phyloP scores from a whole-genome alignment of 495 filamentous ascomycete species.

The Aeminium ludgeri region DNA sequence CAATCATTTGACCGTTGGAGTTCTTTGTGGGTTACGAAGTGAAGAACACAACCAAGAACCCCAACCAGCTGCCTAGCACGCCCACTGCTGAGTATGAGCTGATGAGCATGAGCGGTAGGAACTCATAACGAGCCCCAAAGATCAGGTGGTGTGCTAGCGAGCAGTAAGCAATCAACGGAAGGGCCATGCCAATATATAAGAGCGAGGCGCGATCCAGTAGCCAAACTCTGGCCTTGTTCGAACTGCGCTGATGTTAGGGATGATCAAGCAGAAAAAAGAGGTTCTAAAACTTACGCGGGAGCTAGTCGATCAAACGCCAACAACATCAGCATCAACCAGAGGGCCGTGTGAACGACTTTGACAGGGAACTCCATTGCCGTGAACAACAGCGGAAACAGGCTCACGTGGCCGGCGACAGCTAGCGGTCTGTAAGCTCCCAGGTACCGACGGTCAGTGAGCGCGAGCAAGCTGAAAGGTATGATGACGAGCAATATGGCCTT shows the following conservation, averaged over 20 bases:
- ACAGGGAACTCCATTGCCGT: slow-evolving; percentile 81
- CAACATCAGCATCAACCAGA: slow-evolving; percentile 78
- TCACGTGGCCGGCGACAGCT: slow-evolving; percentile 85
- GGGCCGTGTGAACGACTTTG: slow-evolving; percentile 83
- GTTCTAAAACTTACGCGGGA: slow-evolving; percentile 38
- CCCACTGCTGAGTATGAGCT: slow-evolving; percentile 89
- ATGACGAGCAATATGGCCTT: slow-evolving; percentile 91
- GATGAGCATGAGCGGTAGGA: slow-evolving; percentile 90
- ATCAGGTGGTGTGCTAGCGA: slow-evolving; percentile 65
- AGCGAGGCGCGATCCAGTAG: slow-evolving; percentile 80
- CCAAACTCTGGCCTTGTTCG: slow-evolving; percentile 57
- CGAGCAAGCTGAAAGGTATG: slow-evolving; percentile 87
- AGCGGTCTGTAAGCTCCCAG: slow-evolving; percentile 83
- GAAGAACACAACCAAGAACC: slow-evolving; percentile 89
- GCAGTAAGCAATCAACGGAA: slow-evolving; percentile 80
- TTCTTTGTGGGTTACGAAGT: slow-evolving; percentile 28
- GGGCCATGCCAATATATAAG: slow-evolving; percentile 69
- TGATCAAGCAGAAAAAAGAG: background rate
- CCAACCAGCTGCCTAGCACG: slow-evolving; percentile 92
- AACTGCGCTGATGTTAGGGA: slow-evolving; percentile 17
- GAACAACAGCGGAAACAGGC: slow-evolving; percentile 84
- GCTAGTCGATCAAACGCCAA: slow-evolving; percentile 72
- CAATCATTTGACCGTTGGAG: background rate
- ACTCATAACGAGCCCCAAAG: slow-evolving; percentile 73
- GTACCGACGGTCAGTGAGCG: slow-evolving; percentile 79